Base-by-base conservation (phyloP, 306 rosid genomes). In the Ceratonia siliqua region DNA sequence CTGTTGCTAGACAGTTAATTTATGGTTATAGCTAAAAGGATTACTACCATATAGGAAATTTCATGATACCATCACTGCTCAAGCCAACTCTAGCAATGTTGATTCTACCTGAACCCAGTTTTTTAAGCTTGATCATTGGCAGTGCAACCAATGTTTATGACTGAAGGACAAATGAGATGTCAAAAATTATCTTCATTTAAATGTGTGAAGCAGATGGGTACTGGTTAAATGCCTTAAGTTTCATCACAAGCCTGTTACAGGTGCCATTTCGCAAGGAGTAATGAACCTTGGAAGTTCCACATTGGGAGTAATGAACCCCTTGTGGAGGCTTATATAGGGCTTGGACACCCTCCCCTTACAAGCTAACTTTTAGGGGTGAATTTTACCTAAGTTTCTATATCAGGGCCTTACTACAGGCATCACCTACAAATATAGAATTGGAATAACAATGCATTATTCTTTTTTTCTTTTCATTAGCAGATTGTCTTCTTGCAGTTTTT, bases 201-300 rank as follows among this genome's bases (percentile, higher is more conserved):
- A 18, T 10, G 14, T 1, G 45, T 35, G 48, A 61, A 17, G 2
- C 4, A 33, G 25, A n/a, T 33, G 43, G 2, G 42, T 18, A 13
- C 64, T n/a, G 21, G 6, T 32, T 59, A 32, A 13, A 50, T 18
- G 43, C 15, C 9, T 28, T 2, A 28, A 28, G 32, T 57, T 58
- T 58, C 24, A 15, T 58, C 65, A n/a, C 65, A 58, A 17, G 65
- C 65, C n/a, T n/a, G n/a, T n/a, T n/a, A n/a, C n/a, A n/a, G n/a
- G n/a, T n/a, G n/a, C n/a, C n/a, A n/a, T n/a, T n/a, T n/a, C n/a
- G n/a, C n/a, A n/a, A n/a, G n/a, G n/a, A n/a, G n/a, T n/a, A n/a
- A n/a, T n/a, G n/a, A n/a, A n/a, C n/a, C n/a, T n/a, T n/a, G n/a
- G n/a, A n/a, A n/a, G n/a, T n/a, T n/a, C n/a, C n/a, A n/a, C n/a